Evolutionary conservation across 2,329 filamentous ascomycete genomes (phyloP).

Genomic region (Teratosphaeria viscida): DNA sequence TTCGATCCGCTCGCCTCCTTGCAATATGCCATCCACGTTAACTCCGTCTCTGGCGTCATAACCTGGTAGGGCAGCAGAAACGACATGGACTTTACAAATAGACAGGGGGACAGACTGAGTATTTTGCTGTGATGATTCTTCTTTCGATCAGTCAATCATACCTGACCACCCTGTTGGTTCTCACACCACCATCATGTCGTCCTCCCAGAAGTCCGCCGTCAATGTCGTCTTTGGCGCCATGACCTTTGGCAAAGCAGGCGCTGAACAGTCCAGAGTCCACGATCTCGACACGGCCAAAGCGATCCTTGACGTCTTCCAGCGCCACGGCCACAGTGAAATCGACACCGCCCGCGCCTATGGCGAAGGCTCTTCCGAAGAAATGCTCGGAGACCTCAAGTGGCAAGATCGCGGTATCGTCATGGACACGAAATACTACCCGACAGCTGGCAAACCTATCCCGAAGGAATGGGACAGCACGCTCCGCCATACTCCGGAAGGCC

Average conservation of each 20-base stretch:
- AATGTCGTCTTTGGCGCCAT: constrained; percentile 16
- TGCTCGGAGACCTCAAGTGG: constrained; percentile 20
- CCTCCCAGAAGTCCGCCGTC: constrained; percentile 10
- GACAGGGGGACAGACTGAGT: neutral
- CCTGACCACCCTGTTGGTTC: no score
- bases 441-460: constrained; percentile 7
- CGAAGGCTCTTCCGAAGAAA: constrained; percentile 16
- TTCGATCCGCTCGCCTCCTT: no score
- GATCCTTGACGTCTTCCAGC: constrained; percentile 20
- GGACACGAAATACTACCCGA: constrained; percentile 21
- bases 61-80: no score
- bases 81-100: no score
- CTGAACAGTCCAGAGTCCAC: constrained; percentile 17
- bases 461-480: constrained; percentile 9
- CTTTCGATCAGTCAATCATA: no score
- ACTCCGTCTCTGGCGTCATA: neutral
- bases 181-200: constrained; percentile 8
- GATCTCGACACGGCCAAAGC: constrained; percentile 9
- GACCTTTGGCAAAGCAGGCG: constrained; percentile 10
- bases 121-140: neutral
- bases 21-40: neutral
- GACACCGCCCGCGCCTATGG: constrained; percentile 21
- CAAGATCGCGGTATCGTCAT: constrained; percentile 17
- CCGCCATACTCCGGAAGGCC: constrained; percentile 22
- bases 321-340: constrained; percentile 22